Base-by-base conservation (phyloP, 129 eudicot genomes). In the Chrysanthemum lavandulifolium region DNA sequence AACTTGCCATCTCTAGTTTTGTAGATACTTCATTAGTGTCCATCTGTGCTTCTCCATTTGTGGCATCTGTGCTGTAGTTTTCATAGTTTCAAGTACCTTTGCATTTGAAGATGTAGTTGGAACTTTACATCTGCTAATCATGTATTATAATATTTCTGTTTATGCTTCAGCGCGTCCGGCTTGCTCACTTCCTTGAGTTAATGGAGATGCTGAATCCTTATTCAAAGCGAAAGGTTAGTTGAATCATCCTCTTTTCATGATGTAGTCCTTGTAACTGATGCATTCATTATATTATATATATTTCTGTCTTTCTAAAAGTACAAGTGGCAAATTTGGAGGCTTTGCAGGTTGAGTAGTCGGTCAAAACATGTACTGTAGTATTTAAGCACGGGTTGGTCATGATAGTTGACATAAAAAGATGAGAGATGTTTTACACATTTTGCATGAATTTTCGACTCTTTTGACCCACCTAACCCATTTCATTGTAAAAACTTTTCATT, bases 121-220 rank as follows among this genome's bases (percentile, higher is more conserved):
- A 52, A 29, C 49, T 65, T 55, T 55, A 71, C 10, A 50, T 62
- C 72, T 61, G 31, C 59, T 80, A 64, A 77, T 60, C 50, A 19
- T 47, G 12, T 66, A 13, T 10, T 66, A 13, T 10, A 31, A n/a
- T 54, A 12, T 55, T 60, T 65, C 53, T 48, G 49, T 81, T 23
- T 77, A 31, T 68, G 48, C 69, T 74, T 76, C 81, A 94, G 99
- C 89, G 99, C 60, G 73, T 77, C 60, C 83, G 88, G 80, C 82
- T 94, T 31, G 97, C 97, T 71, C 96, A 94, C 82, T 90, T 94
- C 78, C 64, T 94, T 63, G 99, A 94, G 79, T 80, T 94, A 69
- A 86, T 94, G 99, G 99, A 94, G 87, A 90, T 94, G 96, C 56
- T 94, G 78, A 94, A 90, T 85, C 87, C 94, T 67, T 83, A 80